phyloP scores from a whole-genome alignment of 208 protist species.

The Crithidia bombi region DNA sequence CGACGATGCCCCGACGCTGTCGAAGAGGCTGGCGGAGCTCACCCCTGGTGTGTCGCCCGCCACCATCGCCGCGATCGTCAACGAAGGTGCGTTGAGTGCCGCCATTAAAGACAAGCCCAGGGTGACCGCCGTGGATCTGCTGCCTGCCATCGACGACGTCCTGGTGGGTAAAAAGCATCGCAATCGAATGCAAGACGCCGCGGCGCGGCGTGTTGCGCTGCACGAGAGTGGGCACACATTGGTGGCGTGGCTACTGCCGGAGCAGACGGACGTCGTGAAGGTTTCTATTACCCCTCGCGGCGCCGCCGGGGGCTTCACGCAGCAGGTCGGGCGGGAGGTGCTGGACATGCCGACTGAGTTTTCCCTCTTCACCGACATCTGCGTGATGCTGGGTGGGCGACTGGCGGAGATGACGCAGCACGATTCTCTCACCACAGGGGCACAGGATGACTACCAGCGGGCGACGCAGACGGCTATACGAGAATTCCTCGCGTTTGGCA shows the following conservation, averaged over 20 bases:
- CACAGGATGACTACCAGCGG: constrained; percentile 93
- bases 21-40: constrained; percentile 61
- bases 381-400: constrained; percentile 95
- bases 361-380: constrained; percentile 92
- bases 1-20: constrained; percentile 31
- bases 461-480: constrained; percentile 78
- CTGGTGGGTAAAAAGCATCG: constrained; percentile 87
- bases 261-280: constrained; percentile 94
- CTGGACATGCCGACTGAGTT: constrained; percentile 88
- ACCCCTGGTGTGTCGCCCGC: constrained; percentile 93
- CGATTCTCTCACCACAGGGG: constrained; percentile 88
- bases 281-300: constrained; percentile 96
- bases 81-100: constrained; percentile 91
- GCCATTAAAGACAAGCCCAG: constrained; percentile 92
- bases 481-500: constrained; percentile 83
- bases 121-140: constrained; percentile 74
- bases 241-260: constrained; percentile 91
- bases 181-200: constrained; percentile 64
- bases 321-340: constrained; percentile 81
- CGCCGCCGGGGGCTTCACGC: constrained; percentile 74
- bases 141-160: constrained; percentile 87
- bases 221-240: constrained; percentile 98
- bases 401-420: constrained; percentile 95
- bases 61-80: constrained; percentile 92
- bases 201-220: constrained; percentile 75